phyloP scores from a whole-genome alignment of 345 rosid genomes.

The Atalantia buxifolia region DNA sequence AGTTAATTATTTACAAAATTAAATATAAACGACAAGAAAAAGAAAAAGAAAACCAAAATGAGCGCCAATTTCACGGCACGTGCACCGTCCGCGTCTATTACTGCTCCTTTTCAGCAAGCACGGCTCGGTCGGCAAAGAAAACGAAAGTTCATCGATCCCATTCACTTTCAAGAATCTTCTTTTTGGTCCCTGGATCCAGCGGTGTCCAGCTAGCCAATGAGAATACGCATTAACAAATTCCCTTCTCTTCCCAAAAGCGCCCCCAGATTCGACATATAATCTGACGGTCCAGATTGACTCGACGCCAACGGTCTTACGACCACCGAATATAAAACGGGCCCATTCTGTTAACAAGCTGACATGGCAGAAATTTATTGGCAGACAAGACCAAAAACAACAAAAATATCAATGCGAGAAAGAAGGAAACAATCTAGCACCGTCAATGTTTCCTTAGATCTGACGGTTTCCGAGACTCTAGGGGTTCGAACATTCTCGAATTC shows the following conservation, averaged over 20 bases:
- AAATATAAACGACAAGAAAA: too few relatives aligned
- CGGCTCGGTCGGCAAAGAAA: background rate
- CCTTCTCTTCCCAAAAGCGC: background rate
- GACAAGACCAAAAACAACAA: background rate
- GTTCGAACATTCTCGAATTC: slow-evolving; percentile 37
- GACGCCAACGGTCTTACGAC: background rate
- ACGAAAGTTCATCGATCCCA: background rate
- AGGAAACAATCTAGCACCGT: slow-evolving; percentile 24
- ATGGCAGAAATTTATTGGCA: background rate
- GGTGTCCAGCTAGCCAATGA: background rate
- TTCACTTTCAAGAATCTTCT: background rate
- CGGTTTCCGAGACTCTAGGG: slow-evolving; percentile 15
- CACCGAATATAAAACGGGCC: background rate
- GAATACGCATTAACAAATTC: background rate
- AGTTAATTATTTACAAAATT: too few relatives aligned
- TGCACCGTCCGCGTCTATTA: background rate
- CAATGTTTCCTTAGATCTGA: slow-evolving; percentile 17
- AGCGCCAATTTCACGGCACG: background rate
- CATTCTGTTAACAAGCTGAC: background rate
- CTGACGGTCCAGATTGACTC: background rate
- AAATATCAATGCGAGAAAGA: background rate
- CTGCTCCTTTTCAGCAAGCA: background rate
- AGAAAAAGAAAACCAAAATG: too few relatives aligned
- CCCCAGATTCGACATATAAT: background rate
- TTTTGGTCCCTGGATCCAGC: background rate